These are phyloP conservation scores for Nicotiana noctiflora DNA, from an alignment of 257 asterid species.

Conservation along the genomic window DNA sequence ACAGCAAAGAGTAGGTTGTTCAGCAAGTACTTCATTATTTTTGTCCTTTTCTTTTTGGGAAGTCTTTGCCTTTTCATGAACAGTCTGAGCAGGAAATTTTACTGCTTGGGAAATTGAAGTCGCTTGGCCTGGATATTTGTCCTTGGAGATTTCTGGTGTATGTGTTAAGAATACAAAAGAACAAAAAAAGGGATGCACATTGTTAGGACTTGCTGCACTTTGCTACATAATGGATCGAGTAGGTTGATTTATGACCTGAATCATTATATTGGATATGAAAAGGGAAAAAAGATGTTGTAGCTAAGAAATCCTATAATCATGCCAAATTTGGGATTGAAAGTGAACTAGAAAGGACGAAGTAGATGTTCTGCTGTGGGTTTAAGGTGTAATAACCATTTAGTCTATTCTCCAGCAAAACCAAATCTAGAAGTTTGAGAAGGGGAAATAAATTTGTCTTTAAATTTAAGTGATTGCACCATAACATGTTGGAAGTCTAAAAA, in stretches of 20 bases:
- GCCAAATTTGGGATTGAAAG: not conserved
- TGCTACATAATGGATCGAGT: not conserved
- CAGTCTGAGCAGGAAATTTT: not conserved
- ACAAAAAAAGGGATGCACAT: not conserved
- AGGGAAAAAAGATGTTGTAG: not conserved
- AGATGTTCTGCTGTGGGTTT: not conserved
- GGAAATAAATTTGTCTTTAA: not conserved
- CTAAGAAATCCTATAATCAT: not conserved
- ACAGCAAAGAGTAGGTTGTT: not conserved
- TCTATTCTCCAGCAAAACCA: not conserved
- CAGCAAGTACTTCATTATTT: not conserved
- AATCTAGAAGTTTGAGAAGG: not conserved
- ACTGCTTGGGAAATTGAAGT: not conserved
- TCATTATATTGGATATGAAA: not conserved
- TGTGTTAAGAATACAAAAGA: not conserved
- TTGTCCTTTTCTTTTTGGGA: not conserved
- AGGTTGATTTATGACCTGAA: not conserved
- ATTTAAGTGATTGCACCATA: not conserved
- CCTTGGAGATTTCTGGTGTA: not conserved
- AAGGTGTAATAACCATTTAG: not conserved
- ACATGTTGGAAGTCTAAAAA: not conserved
- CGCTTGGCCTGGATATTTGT: not conserved
- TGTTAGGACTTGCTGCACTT: not conserved
- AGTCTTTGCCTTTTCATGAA: not conserved
- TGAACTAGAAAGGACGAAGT: not conserved